Conservation (phyloP, 2,329 filamentous ascomycete species). For the Aureobasidium sp. region DNA sequence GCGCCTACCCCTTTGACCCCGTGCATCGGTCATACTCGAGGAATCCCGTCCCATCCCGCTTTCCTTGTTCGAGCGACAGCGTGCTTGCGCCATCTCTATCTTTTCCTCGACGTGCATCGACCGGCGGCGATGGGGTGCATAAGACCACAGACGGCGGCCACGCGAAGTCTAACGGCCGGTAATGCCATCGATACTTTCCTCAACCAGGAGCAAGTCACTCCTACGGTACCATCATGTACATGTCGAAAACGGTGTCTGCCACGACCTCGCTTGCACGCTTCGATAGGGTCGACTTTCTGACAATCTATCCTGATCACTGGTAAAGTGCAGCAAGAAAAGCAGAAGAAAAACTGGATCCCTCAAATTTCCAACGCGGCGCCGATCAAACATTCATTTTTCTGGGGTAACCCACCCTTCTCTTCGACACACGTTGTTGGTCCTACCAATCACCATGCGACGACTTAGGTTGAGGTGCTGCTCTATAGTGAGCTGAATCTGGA, state of each 20-base stretch:
- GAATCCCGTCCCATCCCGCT: neutral
- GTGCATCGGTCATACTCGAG: constrained; percentile 8
- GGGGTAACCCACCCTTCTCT: neutral
- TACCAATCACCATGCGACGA: neutral
- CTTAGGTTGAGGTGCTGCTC: neutral
- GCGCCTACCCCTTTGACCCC: neutral
- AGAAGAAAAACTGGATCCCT: neutral
- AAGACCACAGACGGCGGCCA: neutral
- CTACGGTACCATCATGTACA: neutral
- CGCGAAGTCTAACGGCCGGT: neutral
- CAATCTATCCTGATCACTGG: neutral
- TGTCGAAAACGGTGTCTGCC: neutral
- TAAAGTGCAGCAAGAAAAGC: neutral
- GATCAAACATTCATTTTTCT: neutral
- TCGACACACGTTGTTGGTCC: neutral
- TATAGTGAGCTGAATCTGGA: neutral
- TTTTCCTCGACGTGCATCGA: constrained; percentile 3
- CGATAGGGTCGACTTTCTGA: neutral
- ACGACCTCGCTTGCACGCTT: neutral
- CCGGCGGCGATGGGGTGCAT: constrained; percentile 8
- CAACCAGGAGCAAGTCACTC: neutral
- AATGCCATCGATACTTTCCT: neutral
- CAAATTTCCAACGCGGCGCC: neutral
- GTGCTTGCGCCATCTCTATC: constrained; percentile 4
- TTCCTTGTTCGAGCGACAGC: neutral